Evolutionary conservation across 2,329 filamentous ascomycete species (phyloP), one percentile per base, ranked within the genome.

Genomic region (Aspergillus tubingensis): DNA sequence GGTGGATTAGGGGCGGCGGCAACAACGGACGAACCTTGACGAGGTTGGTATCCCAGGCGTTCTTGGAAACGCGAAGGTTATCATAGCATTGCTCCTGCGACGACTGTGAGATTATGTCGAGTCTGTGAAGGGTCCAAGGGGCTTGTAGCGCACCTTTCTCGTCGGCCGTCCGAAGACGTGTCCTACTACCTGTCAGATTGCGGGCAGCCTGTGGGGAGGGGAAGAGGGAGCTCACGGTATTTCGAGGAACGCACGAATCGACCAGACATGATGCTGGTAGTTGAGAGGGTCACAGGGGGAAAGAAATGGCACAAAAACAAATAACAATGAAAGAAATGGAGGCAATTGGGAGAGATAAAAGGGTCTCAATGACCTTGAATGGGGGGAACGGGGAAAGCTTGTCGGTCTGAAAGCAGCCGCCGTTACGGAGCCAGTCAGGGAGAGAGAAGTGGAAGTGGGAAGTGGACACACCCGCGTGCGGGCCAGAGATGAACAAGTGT

Each of bases 11-110:
- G 70, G 71, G 69, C 57, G 70, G 68, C 70, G 70, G 67, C 70
- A 64, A 65, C 66, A 60, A 59, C 62, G 54, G 58, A 75, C 84
- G 77, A 78, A 96, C 92, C 89, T 98, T 98, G 81, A 98, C 86
- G 74, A 99, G 83, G 82, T 99, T 99, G 73, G 93, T 97, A 79
- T 99, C 95, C 95, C 95, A 99, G 58, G 95, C 95, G 88, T 99
- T 99, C 80, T 90, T 91, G 74, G 92, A 97, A 79, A 99, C 92
- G 76, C 92, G 91, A 69, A 99, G 83, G 79, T 98, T 98, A 80
- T 99, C 95, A 81, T 98, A 99, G 84, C 93, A 97, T 85, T 91
- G 91, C 78, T 99, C 95, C 86, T 88, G 61, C 19, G 25, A 19
- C 38, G 17, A 52, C 52, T 55, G 65, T 62, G 27, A 64, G 60